Evolutionary conservation across 805 yeast genomes (phyloP), one percentile per base, ranked within the genome.

Genomic region (Metschnikowia lachancei): DNA sequence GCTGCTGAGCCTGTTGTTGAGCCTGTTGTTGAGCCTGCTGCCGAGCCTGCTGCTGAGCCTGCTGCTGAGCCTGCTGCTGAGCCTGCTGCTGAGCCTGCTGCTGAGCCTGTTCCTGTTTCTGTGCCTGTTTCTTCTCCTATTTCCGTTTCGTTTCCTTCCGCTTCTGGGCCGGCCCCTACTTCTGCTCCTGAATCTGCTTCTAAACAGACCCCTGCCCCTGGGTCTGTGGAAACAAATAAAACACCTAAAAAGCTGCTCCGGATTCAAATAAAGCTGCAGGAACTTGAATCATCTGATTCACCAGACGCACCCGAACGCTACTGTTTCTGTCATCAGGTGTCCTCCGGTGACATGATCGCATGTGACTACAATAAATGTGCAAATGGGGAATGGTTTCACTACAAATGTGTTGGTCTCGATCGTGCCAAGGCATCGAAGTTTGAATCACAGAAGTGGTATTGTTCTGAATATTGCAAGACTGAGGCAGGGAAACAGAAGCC

Each of bases 371-470:
- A 60, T 44, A 57, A 52, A 3, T 72, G 76, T 50, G 68, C 70
- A 20, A 72, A 72, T 43, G 76, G 76, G 1, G 76, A 69, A 28
- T 72, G 76, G 76, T 72, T 72, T 40, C 76, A 72, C 48, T 72
- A 70, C 52, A 71, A 70, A 47, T 72, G 76, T 51, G 76, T 72
- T 22, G 75, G 75, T 11, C 57, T 69, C 14, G 68, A 62, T 43
- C 52, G 67, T 41, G 74, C 66, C 9, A 73, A 69, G 33, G 74
- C 73, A 7, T 45, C 62, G 36, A 64, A 66, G 49, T 67, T 56
- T 42, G 55, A 67, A 20, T 59, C 67, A 10, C 54, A 59, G 14
- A 65, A 63, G 47, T 72, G 77, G 77, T 72, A 59, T 46, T 72
- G 77, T 48, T 63, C 71, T 9, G 66, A 62, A 6, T 40, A 43